Evolutionary conservation across 2,329 filamentous ascomycete genomes (phyloP).

Genomic region (Dichotomopilus funicola): DNA sequence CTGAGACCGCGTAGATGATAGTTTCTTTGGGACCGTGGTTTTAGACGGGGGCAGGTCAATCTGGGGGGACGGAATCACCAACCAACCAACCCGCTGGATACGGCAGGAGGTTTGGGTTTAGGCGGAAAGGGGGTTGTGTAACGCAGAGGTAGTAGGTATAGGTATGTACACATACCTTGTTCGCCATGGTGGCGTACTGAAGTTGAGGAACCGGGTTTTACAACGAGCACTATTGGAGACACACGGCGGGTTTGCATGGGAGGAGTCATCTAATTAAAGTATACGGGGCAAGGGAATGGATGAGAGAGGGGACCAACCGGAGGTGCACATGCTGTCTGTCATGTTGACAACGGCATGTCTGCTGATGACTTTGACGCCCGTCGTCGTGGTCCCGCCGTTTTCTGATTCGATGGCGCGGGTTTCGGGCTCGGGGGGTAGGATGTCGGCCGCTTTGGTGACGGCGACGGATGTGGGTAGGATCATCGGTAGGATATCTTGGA

Average conservation of each 20-base stretch:
- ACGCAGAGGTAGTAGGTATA: no score
- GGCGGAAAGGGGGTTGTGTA: no score
- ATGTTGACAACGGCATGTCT: conserved; percentile 55
- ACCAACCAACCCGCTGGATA: not conserved
- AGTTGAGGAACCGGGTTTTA: conserved; percentile 54
- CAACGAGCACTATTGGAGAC: conserved; percentile 47
- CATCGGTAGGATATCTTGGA: conserved; percentile 54
- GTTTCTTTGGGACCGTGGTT: conserved; percentile 43
- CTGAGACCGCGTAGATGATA: conserved; percentile 59
- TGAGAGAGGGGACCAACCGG: conserved; percentile 39
- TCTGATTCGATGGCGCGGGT: conserved; percentile 35
- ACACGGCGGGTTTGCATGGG: not conserved
- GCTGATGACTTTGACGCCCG: conserved; percentile 33
- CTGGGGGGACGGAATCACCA: not conserved
- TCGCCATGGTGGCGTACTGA: conserved; percentile 64
- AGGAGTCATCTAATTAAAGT: not conserved
- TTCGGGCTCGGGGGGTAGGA: conserved; percentile 31
- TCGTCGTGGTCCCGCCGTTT: conserved; percentile 21
- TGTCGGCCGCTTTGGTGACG: conserved; percentile 43
- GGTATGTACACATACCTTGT: conserved; percentile 42
- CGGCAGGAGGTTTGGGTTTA: not conserved
- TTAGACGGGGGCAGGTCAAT: not conserved
- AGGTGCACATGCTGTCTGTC: conserved; percentile 60
- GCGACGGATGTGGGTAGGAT: conserved; percentile 52
- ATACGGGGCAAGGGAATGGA: not conserved